Evolutionary conservation across 2,329 filamentous ascomycete genomes (phyloP).

Genomic region (Dryadomyces quercivorus): DNA sequence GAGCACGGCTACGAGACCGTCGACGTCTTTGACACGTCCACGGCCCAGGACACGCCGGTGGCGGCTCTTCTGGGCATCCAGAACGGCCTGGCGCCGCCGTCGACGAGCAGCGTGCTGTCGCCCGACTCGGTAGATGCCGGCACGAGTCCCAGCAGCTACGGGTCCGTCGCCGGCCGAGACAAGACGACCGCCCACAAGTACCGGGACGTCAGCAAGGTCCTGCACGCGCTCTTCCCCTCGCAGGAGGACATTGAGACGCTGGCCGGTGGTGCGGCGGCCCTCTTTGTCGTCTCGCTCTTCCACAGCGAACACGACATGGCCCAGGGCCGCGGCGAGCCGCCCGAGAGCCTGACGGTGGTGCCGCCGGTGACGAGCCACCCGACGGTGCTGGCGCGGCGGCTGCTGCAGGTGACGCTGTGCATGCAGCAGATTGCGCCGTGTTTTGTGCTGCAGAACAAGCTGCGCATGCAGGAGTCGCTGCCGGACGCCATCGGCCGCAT

Average conservation of each 20-base stretch:
- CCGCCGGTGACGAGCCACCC: conserved; percentile 30
- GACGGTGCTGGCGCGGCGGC: conserved; percentile 30
- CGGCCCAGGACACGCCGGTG: conserved; percentile 18
- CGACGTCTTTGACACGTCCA: conserved; percentile 18
- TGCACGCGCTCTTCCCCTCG: conserved; percentile 22
- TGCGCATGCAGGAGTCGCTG: conserved; percentile 16
- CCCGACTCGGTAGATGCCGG: neutral
- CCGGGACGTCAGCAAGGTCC: conserved; percentile 19
- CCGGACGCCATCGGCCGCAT: conserved; percentile 20
- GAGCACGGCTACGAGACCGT: conserved; percentile 12
- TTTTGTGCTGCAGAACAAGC: conserved; percentile 15
- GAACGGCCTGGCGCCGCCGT: conserved; percentile 7
- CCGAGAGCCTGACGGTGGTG: conserved; percentile 14
- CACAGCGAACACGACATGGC: conserved; percentile 20
- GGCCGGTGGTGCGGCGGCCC: conserved; percentile 14
- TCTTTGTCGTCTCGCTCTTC: conserved; percentile 19
- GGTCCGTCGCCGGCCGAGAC: no score
- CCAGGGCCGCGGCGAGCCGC: conserved; percentile 15
- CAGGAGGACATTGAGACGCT: conserved; percentile 22
- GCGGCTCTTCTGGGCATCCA: conserved; percentile 17
- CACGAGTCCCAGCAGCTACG: neutral
- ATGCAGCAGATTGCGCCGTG: conserved; percentile 31
- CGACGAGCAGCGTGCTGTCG: neutral
- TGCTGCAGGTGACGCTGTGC: conserved; percentile 32
- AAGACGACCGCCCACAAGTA: conserved; percentile 14